These are phyloP conservation scores for Camelina sativa DNA, from an alignment of 345 rosid species.

Conservation along the genomic window DNA sequence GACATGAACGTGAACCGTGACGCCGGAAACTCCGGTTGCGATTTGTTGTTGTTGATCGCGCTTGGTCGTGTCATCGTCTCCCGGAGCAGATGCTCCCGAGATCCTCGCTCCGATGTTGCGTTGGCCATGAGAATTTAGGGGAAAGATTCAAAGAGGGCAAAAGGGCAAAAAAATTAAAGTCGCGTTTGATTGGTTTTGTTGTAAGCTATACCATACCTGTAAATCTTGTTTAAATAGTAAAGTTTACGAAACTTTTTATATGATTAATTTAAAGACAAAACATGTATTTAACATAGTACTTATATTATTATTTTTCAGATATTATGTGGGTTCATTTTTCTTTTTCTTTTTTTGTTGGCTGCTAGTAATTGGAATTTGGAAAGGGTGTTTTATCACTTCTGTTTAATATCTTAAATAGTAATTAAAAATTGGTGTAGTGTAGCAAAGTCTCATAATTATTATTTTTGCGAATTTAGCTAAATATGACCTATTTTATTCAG, in stretches of 20 bases:
- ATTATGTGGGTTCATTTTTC: constrained; percentile 27
- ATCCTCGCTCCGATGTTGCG: constrained; percentile 37
- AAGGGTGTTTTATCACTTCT: neutral
- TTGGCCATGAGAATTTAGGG: constrained; percentile 36
- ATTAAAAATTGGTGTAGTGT: neutral
- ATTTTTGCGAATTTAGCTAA: too few species aligned
- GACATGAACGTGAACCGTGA: constrained; percentile 33
- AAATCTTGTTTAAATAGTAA: constrained; percentile 30
- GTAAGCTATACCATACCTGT: constrained; percentile 17
- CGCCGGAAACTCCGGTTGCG: constrained; percentile 23
- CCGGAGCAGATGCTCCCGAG: constrained; percentile 36
- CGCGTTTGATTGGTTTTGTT: constrained; percentile 28
- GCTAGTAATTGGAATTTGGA: constrained; percentile 2
- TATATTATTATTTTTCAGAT: constrained; percentile 11
- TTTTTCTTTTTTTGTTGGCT: neutral
- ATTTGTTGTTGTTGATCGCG: constrained; percentile 33
- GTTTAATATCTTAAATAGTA: constrained; percentile 14
- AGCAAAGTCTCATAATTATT: too few species aligned
- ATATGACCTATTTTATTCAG: neutral
- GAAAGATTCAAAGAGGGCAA: constrained; percentile 18
- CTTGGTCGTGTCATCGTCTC: neutral
- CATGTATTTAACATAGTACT: neutral
- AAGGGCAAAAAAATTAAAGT: neutral
- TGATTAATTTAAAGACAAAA: constrained; percentile 1
- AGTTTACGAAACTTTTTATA: neutral